These are phyloP conservation scores for Plicaturopsis crispa DNA, from an alignment of 768 basidiomycete genomes.

Conservation along the genomic window DNA sequence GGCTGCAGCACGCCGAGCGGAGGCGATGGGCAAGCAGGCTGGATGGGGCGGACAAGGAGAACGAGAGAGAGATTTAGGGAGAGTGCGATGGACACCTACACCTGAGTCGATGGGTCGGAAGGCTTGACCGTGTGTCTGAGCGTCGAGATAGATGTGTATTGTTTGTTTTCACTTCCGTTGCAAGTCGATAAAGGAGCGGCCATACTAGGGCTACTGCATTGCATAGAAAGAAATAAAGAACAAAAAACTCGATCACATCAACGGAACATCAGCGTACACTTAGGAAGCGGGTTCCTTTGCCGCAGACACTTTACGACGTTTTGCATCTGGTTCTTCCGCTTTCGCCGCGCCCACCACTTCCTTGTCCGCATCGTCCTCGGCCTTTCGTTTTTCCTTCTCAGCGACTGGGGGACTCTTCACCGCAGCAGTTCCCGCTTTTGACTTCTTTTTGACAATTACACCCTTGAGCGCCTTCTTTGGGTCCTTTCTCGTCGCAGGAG, in stretches of 20 bases:
- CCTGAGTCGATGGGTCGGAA: conserved; percentile 32
- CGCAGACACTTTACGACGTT: conserved; percentile 49
- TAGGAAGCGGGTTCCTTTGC: conserved; percentile 15
- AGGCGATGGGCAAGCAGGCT: conserved; percentile 53
- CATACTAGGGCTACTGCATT: no score
- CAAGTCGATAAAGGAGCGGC: no score
- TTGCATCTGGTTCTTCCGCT: conserved; percentile 33
- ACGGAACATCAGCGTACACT: conserved; percentile 5
- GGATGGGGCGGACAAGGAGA: conserved; percentile 45
- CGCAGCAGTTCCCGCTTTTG: conserved; percentile 29
- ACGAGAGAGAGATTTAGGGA: conserved; percentile 56
- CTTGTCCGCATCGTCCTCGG: conserved; percentile 14
- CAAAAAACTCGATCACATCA: conserved; percentile 5
- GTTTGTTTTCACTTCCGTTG: no score
- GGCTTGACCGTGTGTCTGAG: neutral
- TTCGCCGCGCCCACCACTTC: conserved; percentile 2
- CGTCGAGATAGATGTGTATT: no score
- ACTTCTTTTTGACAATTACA: conserved; percentile 73
- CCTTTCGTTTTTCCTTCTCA: conserved; percentile 10
- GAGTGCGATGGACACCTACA: conserved; percentile 76
- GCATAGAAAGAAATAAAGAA: conserved; percentile 5
- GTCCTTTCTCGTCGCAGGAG: conserved; percentile 47
- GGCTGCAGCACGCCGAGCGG: conserved; percentile 53
- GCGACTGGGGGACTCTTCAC: conserved; percentile 8
- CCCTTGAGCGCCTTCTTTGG: conserved; percentile 66